Evolutionary conservation across 2,329 filamentous ascomycete species (phyloP).

Genomic region (Sporothrix sp.): DNA sequence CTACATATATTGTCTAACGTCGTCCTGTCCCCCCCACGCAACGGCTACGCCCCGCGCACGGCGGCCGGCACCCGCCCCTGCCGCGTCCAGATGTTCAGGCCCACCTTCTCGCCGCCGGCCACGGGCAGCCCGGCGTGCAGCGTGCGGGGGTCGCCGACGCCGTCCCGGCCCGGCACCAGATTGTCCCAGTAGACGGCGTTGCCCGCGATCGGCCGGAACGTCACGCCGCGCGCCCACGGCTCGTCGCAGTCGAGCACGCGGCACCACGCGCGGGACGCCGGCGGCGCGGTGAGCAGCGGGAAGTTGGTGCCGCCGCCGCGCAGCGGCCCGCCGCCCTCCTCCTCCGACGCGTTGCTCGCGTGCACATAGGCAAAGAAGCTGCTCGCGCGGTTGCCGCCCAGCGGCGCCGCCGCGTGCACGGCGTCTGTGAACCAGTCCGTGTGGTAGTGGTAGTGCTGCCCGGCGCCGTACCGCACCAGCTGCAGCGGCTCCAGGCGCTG

Average conservation of each 20-base stretch:
- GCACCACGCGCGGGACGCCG: slow-evolving; percentile 29
- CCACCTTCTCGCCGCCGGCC: slow-evolving; percentile 36
- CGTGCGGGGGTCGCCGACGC: slow-evolving; percentile 33
- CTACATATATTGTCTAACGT: no score
- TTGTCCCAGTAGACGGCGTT: slow-evolving; percentile 43
- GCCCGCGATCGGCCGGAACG: slow-evolving; percentile 37
- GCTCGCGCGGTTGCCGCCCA: slow-evolving; percentile 35
- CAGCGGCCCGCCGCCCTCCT: neutral
- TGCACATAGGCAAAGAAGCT: slow-evolving; percentile 41
- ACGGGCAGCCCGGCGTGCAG: slow-evolving; percentile 39
- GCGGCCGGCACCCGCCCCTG: slow-evolving; percentile 30
- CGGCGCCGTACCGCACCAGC: slow-evolving; percentile 36
- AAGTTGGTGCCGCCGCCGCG: slow-evolving; percentile 42
- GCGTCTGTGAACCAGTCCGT: slow-evolving; percentile 40
- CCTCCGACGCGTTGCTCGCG: slow-evolving; percentile 18
- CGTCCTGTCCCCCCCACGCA: no score
- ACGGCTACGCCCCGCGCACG: slow-evolving; percentile 11
- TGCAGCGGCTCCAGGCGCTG: slow-evolving; percentile 37
- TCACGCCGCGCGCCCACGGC: slow-evolving; percentile 36
- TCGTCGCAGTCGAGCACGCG: slow-evolving; percentile 38
- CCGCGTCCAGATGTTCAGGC: slow-evolving; percentile 44
- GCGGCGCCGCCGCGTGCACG: slow-evolving; percentile 26
- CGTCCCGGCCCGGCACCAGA: slow-evolving; percentile 29
- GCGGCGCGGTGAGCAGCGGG: slow-evolving; percentile 31
- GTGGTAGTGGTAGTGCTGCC: slow-evolving; percentile 40